These are phyloP conservation scores for Teunomyces tritomae DNA, from an alignment of 805 yeast genomes.

Conservation along the genomic window DNA sequence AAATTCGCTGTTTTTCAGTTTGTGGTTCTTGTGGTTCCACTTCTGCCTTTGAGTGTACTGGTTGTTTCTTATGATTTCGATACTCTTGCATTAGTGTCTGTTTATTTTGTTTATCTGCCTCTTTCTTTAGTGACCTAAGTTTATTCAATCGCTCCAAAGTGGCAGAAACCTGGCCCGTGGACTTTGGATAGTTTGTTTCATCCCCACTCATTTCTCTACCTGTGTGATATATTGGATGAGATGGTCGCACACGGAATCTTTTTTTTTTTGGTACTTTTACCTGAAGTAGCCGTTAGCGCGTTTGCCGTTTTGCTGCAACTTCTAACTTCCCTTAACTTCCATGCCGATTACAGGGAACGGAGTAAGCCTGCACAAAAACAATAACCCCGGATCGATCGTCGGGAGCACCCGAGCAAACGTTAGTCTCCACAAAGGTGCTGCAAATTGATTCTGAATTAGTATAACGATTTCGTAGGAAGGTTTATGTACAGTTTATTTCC, in stretches of 20 bases:
- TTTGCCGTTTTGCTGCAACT: background rate
- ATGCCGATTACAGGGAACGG: background rate
- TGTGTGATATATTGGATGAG: too few species aligned
- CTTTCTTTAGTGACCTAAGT: slow-evolving; percentile 13
- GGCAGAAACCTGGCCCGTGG: background rate
- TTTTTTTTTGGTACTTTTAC: background rate
- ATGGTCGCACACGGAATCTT: background rate
- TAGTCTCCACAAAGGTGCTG: too few species aligned
- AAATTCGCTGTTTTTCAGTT: slow-evolving; percentile 7
- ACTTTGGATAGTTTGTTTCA: background rate
- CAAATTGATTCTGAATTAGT: background rate
- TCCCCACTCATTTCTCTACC: background rate
- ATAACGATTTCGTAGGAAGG: background rate
- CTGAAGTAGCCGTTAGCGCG: too few species aligned
- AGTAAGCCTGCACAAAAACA: background rate
- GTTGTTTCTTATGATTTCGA: slow-evolving; percentile 12
- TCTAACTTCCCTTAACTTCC: background rate
- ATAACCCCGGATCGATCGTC: background rate
- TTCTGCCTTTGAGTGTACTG: slow-evolving; percentile 36
- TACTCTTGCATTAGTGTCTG: slow-evolving; percentile 16
- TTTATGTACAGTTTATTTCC: background rate
- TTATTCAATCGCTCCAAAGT: slow-evolving; percentile 12
- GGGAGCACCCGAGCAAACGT: background rate
- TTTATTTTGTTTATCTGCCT: slow-evolving; percentile 15
- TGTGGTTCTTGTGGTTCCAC: background rate